Evolutionary conservation across 768 basidiomycete genomes (phyloP).

Genomic region (Russula olivacea): DNA sequence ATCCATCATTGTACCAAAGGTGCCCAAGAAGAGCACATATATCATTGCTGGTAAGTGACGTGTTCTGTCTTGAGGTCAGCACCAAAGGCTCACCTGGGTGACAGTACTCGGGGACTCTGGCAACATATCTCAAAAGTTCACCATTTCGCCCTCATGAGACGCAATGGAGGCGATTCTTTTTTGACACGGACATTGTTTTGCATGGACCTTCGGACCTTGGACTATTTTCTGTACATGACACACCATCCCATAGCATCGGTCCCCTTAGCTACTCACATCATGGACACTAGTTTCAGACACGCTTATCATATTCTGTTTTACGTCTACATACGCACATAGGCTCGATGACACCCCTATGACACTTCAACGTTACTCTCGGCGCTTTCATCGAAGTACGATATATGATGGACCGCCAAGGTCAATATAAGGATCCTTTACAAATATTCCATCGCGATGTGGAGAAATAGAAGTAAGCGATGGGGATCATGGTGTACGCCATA

Average conservation of each 20-base stretch:
- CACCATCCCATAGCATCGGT: neutral
- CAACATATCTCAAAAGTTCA: constrained; percentile 31
- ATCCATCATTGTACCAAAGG: neutral
- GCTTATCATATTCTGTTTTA: constrained; percentile 9
- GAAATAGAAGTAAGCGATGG: neutral
- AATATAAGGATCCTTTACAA: neutral
- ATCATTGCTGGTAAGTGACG: constrained; percentile 15
- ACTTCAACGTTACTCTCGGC: neutral
- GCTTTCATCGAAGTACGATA: neutral
- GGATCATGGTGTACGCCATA: too few species aligned
- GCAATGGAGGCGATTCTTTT: neutral
- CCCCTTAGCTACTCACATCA: constrained; percentile 8
- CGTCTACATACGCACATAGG: neutral
- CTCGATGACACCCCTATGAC: neutral
- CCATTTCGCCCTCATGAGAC: constrained; percentile 25
- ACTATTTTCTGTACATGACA: neutral
- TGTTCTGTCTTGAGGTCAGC: neutral
- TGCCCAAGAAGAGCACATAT: neutral
- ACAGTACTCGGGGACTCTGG: constrained; percentile 47
- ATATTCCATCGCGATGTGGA: neutral
- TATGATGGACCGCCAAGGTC: neutral
- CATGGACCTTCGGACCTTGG: constrained; percentile 2
- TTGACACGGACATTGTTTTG: neutral
- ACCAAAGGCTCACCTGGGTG: neutral
- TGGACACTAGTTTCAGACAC: neutral